A percentile compares a stretch with the other conserved stretches of the same genome.
phyloP scores from a whole-genome alignment of 176 grass and related monocot genomes.

The Rhynchospora pubera region DNA sequence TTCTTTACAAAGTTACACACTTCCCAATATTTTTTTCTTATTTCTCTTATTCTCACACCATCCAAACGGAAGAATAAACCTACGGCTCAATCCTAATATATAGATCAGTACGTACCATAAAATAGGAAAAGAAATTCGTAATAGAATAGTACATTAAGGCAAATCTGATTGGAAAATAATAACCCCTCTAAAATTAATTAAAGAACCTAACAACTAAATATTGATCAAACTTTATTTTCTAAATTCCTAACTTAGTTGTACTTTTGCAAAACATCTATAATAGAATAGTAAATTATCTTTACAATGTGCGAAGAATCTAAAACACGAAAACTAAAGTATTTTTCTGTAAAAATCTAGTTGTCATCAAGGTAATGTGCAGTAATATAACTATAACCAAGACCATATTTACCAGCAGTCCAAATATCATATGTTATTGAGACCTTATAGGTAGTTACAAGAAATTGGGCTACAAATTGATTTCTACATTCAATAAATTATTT shows the following conservation, averaged over 20 bases:
- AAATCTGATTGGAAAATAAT: too few species aligned
- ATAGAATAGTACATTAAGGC: too few species aligned
- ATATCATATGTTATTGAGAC: background rate
- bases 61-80: too few species aligned
- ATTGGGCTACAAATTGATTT: background rate
- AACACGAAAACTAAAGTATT: background rate
- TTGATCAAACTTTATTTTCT: background rate
- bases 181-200: too few species aligned
- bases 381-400: background rate
- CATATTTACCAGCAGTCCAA: background rate
- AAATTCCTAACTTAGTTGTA: slow-evolving; percentile 20
- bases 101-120: too few species aligned
- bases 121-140: too few species aligned
- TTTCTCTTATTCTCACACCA: too few species aligned
- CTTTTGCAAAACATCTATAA: background rate
- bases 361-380: background rate
- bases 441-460: background rate
- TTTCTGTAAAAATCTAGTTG: background rate
- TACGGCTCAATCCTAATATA: too few species aligned
- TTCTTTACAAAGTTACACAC: too few species aligned
- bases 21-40: too few species aligned
- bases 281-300: background rate
- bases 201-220: too few species aligned
- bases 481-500: background rate
- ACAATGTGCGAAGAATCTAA: background rate